Conservation (phyloP, 441 rosid genomes). For the Erodium chrysanthum region DNA sequence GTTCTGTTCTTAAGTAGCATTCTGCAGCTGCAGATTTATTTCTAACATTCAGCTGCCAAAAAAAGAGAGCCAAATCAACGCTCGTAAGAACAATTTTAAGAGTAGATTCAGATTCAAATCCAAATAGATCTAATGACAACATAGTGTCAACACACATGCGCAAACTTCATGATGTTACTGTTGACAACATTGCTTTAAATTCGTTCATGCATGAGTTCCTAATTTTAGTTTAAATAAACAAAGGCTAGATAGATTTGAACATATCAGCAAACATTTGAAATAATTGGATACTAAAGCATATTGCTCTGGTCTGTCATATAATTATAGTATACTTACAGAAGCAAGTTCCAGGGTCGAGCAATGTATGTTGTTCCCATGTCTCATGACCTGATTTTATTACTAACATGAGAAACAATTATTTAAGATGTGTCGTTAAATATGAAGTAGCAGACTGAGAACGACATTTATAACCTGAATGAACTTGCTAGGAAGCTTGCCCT, state of each 20-base stretch:
- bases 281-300: not conserved
- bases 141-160: slow-evolving; percentile 10
- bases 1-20: slow-evolving; percentile 82
- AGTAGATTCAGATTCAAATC: slow-evolving; percentile 11
- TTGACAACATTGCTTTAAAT: slow-evolving; percentile 2
- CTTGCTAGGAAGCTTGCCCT: slow-evolving; percentile 84
- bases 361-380: slow-evolving; percentile 86
- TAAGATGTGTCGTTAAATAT: slow-evolving; percentile 14
- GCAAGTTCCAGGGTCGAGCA: slow-evolving; percentile 92
- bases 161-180: not conserved
- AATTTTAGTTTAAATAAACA: not conserved
- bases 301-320: slow-evolving; percentile 4
- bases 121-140: slow-evolving; percentile 6
- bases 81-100: slow-evolving; percentile 13
- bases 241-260: not conserved
- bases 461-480: slow-evolving; percentile 65
- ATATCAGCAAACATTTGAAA: not conserved
- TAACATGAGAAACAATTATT: slow-evolving; percentile 21
- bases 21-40: slow-evolving; percentile 93
- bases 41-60: slow-evolving; percentile 79
- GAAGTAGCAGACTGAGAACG: slow-evolving; percentile 15
- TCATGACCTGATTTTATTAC: slow-evolving; percentile 49
- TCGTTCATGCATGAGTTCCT: not conserved
- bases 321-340: slow-evolving; percentile 61
- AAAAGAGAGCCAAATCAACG: slow-evolving; percentile 19